These are phyloP conservation scores for Hypholoma fasciculare DNA, from an alignment of 768 basidiomycete genomes.

Conservation along the genomic window DNA sequence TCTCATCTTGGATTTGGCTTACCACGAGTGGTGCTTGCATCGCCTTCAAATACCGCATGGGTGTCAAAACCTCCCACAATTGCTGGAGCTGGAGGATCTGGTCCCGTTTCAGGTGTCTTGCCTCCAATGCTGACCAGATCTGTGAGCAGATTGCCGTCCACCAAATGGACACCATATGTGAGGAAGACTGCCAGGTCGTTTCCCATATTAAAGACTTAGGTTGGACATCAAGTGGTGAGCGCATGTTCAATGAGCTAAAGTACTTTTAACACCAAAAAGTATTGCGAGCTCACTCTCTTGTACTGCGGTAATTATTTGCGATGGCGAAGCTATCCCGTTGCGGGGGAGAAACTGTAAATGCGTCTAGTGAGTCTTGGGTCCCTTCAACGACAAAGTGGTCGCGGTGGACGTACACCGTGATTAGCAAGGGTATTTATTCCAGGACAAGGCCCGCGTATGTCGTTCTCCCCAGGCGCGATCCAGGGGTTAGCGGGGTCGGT, in stretches of 20 bases:
- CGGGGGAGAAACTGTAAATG: constrained; percentile 12
- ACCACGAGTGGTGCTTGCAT: constrained; percentile 12
- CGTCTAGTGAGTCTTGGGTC: background rate
- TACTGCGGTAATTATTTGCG: constrained; percentile 16
- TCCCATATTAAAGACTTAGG: constrained; percentile 18
- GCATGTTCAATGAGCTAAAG: background rate
- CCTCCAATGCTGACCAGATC: constrained; percentile 22
- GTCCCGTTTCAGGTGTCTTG: constrained; percentile 19
- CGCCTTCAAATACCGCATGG: constrained; percentile 23
- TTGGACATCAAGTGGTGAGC: background rate
- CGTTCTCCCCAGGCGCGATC: background rate
- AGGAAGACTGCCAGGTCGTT: constrained; percentile 16
- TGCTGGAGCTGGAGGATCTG: constrained; percentile 20
- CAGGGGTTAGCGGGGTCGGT: background rate
- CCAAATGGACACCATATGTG: constrained; percentile 14
- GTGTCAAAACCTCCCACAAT: constrained; percentile 22
- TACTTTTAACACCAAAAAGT: background rate
- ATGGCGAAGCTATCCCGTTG: constrained; percentile 13
- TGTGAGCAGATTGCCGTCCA: constrained; percentile 23
- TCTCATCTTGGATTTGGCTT: background rate
- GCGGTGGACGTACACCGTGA: background rate
- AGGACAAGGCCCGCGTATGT: constrained; percentile 4
- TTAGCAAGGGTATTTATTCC: constrained; percentile 4
- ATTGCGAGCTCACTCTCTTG: constrained; percentile 11
- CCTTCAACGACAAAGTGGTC: background rate